Conservation (phyloP, 106 monocot genomes). For the Triglochin maritima region DNA sequence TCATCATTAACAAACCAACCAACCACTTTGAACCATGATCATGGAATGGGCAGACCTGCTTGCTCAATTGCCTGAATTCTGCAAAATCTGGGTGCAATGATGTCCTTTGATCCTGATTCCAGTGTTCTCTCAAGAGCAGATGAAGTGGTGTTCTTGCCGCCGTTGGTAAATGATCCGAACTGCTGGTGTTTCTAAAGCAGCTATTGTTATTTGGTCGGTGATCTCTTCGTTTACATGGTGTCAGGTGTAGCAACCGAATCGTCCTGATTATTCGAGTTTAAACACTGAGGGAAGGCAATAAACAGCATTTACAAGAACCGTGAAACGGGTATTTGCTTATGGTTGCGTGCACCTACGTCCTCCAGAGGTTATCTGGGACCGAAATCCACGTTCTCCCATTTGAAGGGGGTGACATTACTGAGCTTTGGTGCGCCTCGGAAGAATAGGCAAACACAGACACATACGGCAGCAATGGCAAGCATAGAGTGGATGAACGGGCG, state of each 20-base stretch:
- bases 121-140: background rate
- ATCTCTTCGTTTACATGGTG: background rate
- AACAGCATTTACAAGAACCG: constrained; percentile 2
- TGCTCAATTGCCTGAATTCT: background rate
- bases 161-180: background rate
- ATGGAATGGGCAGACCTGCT: background rate
- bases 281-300: background rate
- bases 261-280: background rate
- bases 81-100: too few species aligned
- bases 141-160: background rate
- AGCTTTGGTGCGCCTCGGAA: constrained; percentile 46
- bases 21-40: background rate
- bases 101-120: background rate
- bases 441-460: constrained; percentile 74
- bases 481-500: constrained; percentile 60
- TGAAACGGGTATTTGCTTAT: background rate
- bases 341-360: background rate
- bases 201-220: background rate
- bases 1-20: background rate
- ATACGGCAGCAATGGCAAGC: constrained; percentile 74
- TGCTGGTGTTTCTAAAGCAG: background rate
- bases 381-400: constrained; percentile 63
- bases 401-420: constrained; percentile 43
- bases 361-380: constrained; percentile 29
- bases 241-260: background rate